These are phyloP conservation scores for Psilocybe tampanensis DNA, from an alignment of 768 basidiomycete genomes.

Conservation along the genomic window DNA sequence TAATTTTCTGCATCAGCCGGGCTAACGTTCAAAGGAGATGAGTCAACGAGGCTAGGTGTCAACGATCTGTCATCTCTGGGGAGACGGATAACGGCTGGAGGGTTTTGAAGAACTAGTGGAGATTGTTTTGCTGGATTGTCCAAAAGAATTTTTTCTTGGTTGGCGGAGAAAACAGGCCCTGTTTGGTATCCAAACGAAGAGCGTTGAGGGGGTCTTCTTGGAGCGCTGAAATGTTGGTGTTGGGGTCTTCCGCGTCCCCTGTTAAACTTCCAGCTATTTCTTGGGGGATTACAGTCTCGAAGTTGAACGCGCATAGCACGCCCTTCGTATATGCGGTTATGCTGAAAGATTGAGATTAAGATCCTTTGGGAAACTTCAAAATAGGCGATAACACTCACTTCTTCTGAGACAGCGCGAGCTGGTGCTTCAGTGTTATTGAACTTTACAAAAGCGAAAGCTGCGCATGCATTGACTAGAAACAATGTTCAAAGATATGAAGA, in stretches of 20 bases:
- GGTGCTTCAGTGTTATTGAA: slow-evolving; percentile 66
- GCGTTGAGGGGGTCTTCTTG: slow-evolving; percentile 26
- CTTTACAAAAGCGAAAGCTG: slow-evolving; percentile 81
- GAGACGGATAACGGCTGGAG: slow-evolving; percentile 6
- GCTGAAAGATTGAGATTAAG: slow-evolving; percentile 44
- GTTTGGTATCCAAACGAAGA: slow-evolving; percentile 14
- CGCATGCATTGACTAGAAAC: slow-evolving; percentile 54
- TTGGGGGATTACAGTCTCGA: slow-evolving; percentile 65
- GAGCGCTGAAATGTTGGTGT: slow-evolving; percentile 26
- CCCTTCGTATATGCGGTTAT: slow-evolving; percentile 69
- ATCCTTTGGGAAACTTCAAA: neutral
- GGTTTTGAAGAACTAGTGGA: neutral
- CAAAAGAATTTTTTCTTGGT: neutral
- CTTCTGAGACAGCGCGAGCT: slow-evolving; percentile 64
- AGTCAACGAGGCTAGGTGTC: neutral
- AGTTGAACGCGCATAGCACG: slow-evolving; percentile 77
- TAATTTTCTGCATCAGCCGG: slow-evolving; percentile 31
- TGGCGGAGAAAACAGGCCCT: neutral
- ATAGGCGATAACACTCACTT: slow-evolving; percentile 43
- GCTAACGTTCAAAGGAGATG: slow-evolving; percentile 7
- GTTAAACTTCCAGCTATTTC: slow-evolving; percentile 47
- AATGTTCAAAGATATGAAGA: too few relatives aligned
- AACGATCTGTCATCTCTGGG: neutral
- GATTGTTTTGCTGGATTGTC: neutral
- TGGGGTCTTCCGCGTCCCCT: slow-evolving; percentile 46